Conservation (phyloP, 306 rosid genomes). For the Luffa aegyptiaca region DNA sequence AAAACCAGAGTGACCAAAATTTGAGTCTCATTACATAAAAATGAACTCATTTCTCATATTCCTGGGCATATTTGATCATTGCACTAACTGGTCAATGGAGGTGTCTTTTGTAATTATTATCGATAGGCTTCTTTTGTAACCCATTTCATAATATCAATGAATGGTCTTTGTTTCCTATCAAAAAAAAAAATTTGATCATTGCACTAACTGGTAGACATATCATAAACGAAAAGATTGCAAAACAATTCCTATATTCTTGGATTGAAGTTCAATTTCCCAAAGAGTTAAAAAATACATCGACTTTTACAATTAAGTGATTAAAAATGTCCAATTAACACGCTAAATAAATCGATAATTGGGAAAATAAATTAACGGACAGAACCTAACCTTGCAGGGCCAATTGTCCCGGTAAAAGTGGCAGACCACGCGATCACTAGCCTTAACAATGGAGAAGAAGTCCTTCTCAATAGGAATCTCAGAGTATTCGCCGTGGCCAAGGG, state of each 20-base stretch:
- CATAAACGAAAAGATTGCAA: not conserved
- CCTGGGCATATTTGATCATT: not conserved
- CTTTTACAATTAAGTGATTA: not conserved
- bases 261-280: not conserved
- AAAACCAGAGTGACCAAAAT: not conserved
- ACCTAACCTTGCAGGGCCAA: conserved; percentile 89
- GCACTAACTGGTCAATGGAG: not conserved
- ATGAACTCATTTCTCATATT: not conserved
- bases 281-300: not conserved
- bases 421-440: conserved; percentile 97
- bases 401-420: conserved; percentile 96
- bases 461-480: conserved; percentile 71
- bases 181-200: not conserved
- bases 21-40: not conserved
- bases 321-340: not conserved
- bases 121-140: too few relatives aligned
- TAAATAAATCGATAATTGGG: not conserved
- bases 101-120: too few relatives aligned
- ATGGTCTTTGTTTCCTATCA: too few relatives aligned
- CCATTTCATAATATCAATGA: too few relatives aligned
- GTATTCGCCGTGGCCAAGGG: conserved; percentile 82
- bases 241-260: not conserved
- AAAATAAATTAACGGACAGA: not conserved
- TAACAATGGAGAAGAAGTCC: conserved; percentile 84
- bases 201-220: not conserved